Base-by-base conservation (phyloP, 305 asterid genomes). In the Nicotiana rustica region DNA sequence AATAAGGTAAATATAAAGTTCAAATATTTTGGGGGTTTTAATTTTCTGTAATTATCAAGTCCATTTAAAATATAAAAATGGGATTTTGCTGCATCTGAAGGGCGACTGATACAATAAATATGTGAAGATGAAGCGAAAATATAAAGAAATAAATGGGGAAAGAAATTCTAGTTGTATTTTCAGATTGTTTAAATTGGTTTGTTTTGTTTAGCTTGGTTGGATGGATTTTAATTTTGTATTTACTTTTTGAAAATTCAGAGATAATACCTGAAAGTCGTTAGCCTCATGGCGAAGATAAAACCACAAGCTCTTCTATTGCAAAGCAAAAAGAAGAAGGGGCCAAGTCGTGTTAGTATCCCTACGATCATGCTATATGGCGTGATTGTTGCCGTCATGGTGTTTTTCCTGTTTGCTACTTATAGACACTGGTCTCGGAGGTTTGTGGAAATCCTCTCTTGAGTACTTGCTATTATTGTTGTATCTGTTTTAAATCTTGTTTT, bases 301-400 rank as follows among this genome's bases (percentile, higher is more conserved):
- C 99, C 98, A 75, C 98, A 95, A 90, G 94, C 98, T 80, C 97
- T 96, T 82, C 84, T 96, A 70, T 97, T 87, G 78, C 99, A 93
- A 89, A 96, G 98, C 92, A 96, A 96, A 90, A 96, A 91, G 97
- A 96, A 96, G 78, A 80, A 80, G 78, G 83, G 38, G 35, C 83
- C 83, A n/a, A 81, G 83, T 38, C 78, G 83, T 10, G 19, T 67
- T 52, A 67, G 83, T 18, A 67, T 61, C 52, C 62, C 83, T 67
- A 81, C 79, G 10, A 67, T 81, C 19, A 38, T 81, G 19, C 64
- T 81, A 18, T 81, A 81, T 71, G 77, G 62, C 7, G 31, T 67
- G 6, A n/a, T 81, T 36, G 79, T 31, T 31, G 79, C 68, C 31
- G 57, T 67, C 2, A 81, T 67, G 83, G 79, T 55, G 67, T 81